phyloP scores from a whole-genome alignment of 768 basidiomycete species.

The Cubamyces sp. region DNA sequence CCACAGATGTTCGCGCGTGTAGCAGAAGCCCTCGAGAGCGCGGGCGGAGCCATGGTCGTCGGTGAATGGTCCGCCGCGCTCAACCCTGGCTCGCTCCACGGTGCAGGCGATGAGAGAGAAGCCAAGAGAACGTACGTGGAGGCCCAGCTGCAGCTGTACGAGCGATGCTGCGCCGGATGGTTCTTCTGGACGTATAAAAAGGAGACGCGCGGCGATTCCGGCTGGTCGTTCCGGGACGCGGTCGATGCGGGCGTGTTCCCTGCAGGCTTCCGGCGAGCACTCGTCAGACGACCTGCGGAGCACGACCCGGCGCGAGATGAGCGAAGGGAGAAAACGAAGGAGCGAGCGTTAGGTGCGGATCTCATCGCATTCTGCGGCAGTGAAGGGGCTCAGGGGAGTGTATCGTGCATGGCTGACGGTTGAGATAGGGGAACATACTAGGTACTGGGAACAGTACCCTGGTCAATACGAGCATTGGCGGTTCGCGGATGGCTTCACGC shows the following conservation, averaged over 20 bases:
- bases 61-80: constrained; percentile 84
- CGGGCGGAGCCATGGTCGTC: constrained; percentile 60
- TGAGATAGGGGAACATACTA: constrained; percentile 46
- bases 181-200: constrained; percentile 84
- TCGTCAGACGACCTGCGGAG: constrained; percentile 22
- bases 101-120: constrained; percentile 44
- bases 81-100: constrained; percentile 63
- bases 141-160: constrained; percentile 70
- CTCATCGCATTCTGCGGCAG: not conserved
- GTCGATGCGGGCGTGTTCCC: constrained; percentile 58
- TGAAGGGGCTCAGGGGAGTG: constrained; percentile 30
- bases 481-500: constrained; percentile 64
- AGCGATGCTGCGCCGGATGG: constrained; percentile 67
- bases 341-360: constrained; percentile 36
- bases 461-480: constrained; percentile 69
- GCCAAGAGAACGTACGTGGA: constrained; percentile 54
- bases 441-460: constrained; percentile 53
- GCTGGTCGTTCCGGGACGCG: constrained; percentile 74
- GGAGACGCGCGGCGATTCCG: constrained; percentile 62
- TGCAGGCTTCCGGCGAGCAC: constrained; percentile 14
- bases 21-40: constrained; percentile 38
- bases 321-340: constrained; percentile 28
- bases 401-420: too few species aligned
- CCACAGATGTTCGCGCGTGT: constrained; percentile 46
- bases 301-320: constrained; percentile 45